A percentile compares a stretch with the other conserved stretches of the same genome.
Conservation (phyloP, 2,329 filamentous ascomycete genomes). For the Colletotrichum chrysophilum region DNA sequence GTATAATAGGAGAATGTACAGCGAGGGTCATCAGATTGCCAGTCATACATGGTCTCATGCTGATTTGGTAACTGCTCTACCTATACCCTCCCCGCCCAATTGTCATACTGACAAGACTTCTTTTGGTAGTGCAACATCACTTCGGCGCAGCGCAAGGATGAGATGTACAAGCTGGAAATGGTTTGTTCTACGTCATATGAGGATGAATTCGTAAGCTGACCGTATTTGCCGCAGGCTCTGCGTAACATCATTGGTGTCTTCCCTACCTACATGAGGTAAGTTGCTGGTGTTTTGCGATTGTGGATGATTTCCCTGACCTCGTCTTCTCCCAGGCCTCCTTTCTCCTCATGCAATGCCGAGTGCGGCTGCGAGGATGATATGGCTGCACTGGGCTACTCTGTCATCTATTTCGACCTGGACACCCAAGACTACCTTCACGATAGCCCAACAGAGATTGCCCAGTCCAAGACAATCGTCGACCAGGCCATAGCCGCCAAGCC, state of each 20-base stretch:
- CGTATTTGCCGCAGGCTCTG: constrained; percentile 50
- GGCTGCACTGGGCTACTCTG: constrained; percentile 37
- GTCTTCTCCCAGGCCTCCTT: constrained; percentile 37
- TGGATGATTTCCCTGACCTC: not conserved
- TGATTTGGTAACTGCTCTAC: constrained; percentile 33
- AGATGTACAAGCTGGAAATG: constrained; percentile 22
- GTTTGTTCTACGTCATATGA: not conserved
- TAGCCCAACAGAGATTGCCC: constrained; percentile 33
- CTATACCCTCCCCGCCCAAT: too few relatives aligned
- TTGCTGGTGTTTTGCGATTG: too few relatives aligned
- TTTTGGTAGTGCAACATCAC: constrained; percentile 27
- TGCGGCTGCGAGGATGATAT: constrained; percentile 16
- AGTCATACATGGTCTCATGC: constrained; percentile 46
- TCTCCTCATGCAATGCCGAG: constrained; percentile 44
- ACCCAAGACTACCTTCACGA: constrained; percentile 39
- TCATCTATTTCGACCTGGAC: constrained; percentile 41
- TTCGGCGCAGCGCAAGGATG: constrained; percentile 42
- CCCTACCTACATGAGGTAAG: constrained; percentile 54
- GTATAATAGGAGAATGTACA: constrained; percentile 37
- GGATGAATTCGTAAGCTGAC: constrained; percentile 40
- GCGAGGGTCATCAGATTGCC: constrained; percentile 49
- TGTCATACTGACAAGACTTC: constrained; percentile 40
- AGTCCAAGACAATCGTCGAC: constrained; percentile 40
- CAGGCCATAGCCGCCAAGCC: constrained; percentile 32
- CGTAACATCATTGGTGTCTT: constrained; percentile 59